Conservation (phyloP, 2,329 filamentous ascomycete species). For the Aspergillus unguis region DNA sequence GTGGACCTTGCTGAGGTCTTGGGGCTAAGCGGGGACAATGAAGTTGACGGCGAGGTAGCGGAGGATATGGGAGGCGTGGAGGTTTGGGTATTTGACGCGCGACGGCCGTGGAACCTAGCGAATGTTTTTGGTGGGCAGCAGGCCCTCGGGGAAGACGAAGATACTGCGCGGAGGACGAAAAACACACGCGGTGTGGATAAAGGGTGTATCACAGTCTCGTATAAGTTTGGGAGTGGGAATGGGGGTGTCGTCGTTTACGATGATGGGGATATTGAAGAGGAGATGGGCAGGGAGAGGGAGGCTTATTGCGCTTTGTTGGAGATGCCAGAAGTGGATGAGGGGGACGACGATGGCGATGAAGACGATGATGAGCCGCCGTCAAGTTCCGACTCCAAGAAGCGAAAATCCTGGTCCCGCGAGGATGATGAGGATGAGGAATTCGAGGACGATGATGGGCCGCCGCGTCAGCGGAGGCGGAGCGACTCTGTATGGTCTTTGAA, state of each 20-base stretch:
- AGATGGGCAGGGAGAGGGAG: constrained; percentile 68
- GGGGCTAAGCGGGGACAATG: constrained; percentile 66
- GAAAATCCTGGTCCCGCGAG: constrained; percentile 73
- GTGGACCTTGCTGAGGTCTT: constrained; percentile 80
- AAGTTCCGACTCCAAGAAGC: constrained; percentile 56
- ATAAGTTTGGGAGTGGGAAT: constrained; percentile 62
- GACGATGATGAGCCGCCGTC: constrained; percentile 50
- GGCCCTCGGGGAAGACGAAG: constrained; percentile 47
- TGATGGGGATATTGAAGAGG: constrained; percentile 90
- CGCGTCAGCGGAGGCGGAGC: constrained; percentile 75
- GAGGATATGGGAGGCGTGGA: constrained; percentile 76
- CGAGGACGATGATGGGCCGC: constrained; percentile 71
- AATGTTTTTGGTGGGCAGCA: constrained; percentile 85
- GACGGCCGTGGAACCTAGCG: constrained; percentile 88
- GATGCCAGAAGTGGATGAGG: constrained; percentile 86
- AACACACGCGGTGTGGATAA: constrained; percentile 65
- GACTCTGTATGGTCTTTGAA: constrained; percentile 65
- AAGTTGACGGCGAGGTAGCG: constrained; percentile 40
- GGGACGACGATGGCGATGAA: constrained; percentile 62
- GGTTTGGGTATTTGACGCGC: constrained; percentile 89
- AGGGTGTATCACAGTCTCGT: constrained; percentile 68
- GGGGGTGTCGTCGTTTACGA: constrained; percentile 94
- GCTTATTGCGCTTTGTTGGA: constrained; percentile 82
- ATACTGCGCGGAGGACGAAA: constrained; percentile 32
- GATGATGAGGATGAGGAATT: constrained; percentile 63